phyloP scores from a whole-genome alignment of 495 filamentous ascomycete genomes.

The Trichoderma virens region DNA sequence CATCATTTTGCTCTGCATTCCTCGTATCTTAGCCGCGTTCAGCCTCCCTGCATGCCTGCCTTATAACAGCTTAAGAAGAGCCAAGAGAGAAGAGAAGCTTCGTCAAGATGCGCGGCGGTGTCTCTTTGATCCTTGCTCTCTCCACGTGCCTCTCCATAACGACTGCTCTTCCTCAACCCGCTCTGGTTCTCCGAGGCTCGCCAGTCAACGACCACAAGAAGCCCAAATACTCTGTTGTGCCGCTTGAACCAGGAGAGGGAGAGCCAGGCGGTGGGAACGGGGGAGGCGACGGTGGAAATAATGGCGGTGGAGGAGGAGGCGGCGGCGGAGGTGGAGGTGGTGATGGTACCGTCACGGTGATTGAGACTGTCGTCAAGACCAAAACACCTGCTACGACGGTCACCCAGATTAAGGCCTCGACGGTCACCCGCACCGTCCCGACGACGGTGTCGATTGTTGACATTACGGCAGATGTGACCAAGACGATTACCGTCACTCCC shows the following conservation, averaged over 20 bases:
- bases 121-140: slow-evolving; percentile 11
- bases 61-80: neutral
- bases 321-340: slow-evolving; percentile 12
- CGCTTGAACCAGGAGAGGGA: slow-evolving; percentile 21
- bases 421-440: slow-evolving; percentile 18
- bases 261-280: slow-evolving; percentile 5
- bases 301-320: neutral
- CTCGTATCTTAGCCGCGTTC: slow-evolving; percentile 4
- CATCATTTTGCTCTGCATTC: slow-evolving; percentile 10
- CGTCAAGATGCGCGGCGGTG: slow-evolving; percentile 11
- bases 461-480: slow-evolving; percentile 9
- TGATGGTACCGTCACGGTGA: slow-evolving; percentile 16
- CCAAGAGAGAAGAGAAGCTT: neutral
- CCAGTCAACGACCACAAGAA: neutral
- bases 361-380: slow-evolving; percentile 20
- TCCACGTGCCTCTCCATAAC: slow-evolving; percentile 2
- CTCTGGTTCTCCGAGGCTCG: slow-evolving; percentile 16
- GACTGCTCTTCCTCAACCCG: neutral
- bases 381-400: slow-evolving; percentile 22
- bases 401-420: slow-evolving; percentile 19
- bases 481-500: slow-evolving; percentile 21
- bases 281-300: neutral
- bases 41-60: neutral
- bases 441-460: slow-evolving; percentile 16
- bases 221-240: slow-evolving; percentile 29